Conservation (phyloP, 2,329 filamentous ascomycete genomes). For the Pleomassaria siparia region DNA sequence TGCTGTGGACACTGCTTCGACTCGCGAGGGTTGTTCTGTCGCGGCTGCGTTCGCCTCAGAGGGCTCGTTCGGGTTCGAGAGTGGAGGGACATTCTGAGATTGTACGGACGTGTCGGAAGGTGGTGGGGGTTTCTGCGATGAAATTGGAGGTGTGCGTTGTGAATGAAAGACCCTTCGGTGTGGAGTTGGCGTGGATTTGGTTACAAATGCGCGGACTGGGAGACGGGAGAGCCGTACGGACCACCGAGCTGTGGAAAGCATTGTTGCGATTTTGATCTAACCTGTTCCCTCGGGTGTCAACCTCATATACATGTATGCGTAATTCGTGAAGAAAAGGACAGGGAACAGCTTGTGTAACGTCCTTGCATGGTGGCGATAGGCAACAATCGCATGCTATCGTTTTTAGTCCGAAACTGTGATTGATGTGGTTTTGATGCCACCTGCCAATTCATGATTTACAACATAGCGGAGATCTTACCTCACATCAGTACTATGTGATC, state of each 20-base stretch:
- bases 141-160: constrained; percentile 18
- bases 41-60: constrained; percentile 2
- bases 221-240: constrained; percentile 30
- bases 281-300: not conserved
- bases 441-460: not conserved
- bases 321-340: no score
- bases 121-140: constrained; percentile 11
- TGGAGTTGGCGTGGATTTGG: constrained; percentile 21
- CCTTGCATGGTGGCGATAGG: not conserved
- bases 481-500: no score
- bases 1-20: constrained; percentile 47
- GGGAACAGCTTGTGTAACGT: not conserved
- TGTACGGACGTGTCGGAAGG: constrained; percentile 13
- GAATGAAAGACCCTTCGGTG: constrained; percentile 27
- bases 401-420: not conserved
- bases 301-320: not conserved
- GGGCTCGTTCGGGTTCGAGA: constrained; percentile 11
- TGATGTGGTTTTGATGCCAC: not conserved
- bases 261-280: constrained; percentile 12
- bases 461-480: not conserved
- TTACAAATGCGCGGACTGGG: constrained; percentile 23
- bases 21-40: constrained; percentile 27
- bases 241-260: constrained; percentile 31
- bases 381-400: not conserved
- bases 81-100: constrained; percentile 1